Evolutionary conservation across 1,284 basidiomycete genomes (phyloP).

Genomic region (Sporisorium graminicola): DNA sequence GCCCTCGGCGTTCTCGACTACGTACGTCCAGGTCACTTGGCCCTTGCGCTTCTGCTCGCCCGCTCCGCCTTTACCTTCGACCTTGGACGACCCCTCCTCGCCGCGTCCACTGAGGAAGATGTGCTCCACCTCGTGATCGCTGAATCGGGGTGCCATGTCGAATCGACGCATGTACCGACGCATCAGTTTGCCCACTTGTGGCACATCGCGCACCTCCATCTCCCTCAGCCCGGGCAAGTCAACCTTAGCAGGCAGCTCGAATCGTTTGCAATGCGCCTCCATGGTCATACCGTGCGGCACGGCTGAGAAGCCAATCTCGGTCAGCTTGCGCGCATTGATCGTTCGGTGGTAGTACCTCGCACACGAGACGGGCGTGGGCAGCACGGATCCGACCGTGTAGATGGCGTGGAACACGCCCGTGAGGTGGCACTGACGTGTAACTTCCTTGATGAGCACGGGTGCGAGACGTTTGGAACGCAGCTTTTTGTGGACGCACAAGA

Average conservation of each 20-base stretch:
- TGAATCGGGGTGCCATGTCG: constrained; percentile 83
- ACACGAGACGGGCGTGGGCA: constrained; percentile 65
- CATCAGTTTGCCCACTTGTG: constrained; percentile 81
- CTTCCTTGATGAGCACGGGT: constrained; percentile 97
- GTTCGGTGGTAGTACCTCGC: constrained; percentile 90
- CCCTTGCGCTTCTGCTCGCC: constrained; percentile 68
- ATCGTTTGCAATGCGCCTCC: constrained; percentile 57
- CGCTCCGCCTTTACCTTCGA: constrained; percentile 57
- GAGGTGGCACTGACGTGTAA: constrained; percentile 91
- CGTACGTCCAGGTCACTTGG: constrained; percentile 96
- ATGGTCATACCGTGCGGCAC: constrained; percentile 61
- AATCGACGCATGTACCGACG: constrained; percentile 86
- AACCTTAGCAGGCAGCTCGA: constrained; percentile 44
- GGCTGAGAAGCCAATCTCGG: constrained; percentile 90
- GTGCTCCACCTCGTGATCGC: constrained; percentile 84
- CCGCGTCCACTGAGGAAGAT: constrained; percentile 89
- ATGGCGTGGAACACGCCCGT: constrained; percentile 95
- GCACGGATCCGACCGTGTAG: constrained; percentile 78
- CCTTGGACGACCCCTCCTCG: constrained; percentile 69
- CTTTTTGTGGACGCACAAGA: constrained; percentile 98
- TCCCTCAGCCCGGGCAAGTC: constrained; percentile 77
- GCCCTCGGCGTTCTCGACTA: constrained; percentile 89
- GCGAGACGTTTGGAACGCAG: constrained; percentile 93
- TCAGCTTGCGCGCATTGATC: constrained; percentile 90
- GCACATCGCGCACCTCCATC: constrained; percentile 85